A percentile compares a stretch with the other conserved stretches of the same genome.
These are phyloP conservation scores for Monosporascus sp. DNA, from an alignment of 2,329 filamentous ascomycete genomes.

Conservation along the genomic window DNA sequence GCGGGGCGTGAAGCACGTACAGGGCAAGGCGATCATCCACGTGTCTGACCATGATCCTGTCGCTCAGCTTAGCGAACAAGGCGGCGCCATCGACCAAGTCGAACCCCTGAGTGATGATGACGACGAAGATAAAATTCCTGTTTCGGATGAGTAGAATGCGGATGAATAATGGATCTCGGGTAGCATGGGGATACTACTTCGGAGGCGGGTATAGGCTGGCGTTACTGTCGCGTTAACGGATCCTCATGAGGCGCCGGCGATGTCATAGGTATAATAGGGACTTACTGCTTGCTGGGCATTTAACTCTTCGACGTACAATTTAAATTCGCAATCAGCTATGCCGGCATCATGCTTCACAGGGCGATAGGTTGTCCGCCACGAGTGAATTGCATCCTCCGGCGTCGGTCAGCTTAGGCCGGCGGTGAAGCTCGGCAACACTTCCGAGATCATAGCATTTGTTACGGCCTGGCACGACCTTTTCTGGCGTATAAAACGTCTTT, in stretches of 20 bases:
- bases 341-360: too few relatives aligned
- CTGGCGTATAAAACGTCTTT: too few relatives aligned
- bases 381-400: too few relatives aligned
- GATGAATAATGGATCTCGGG: not conserved
- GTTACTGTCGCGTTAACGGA: not conserved
- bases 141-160: not conserved
- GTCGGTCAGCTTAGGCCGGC: too few relatives aligned
- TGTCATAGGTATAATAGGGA: not conserved
- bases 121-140: conserved; percentile 20
- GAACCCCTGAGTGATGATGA: conserved; percentile 77
- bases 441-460: too few relatives aligned
- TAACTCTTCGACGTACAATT: not conserved
- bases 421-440: too few relatives aligned
- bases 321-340: too few relatives aligned
- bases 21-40: conserved; percentile 81
- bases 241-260: not conserved
- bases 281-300: not conserved
- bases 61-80: conserved; percentile 53
- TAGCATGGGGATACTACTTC: not conserved
- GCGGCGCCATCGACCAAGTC: conserved; percentile 80
- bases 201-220: not conserved
- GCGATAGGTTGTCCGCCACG: too few relatives aligned
- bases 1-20: conserved; percentile 64
- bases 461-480: too few relatives aligned
- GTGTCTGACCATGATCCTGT: conserved; percentile 67